Conservation (phyloP, 495 filamentous ascomycete genomes). For the Parathielavia appendiculata region DNA sequence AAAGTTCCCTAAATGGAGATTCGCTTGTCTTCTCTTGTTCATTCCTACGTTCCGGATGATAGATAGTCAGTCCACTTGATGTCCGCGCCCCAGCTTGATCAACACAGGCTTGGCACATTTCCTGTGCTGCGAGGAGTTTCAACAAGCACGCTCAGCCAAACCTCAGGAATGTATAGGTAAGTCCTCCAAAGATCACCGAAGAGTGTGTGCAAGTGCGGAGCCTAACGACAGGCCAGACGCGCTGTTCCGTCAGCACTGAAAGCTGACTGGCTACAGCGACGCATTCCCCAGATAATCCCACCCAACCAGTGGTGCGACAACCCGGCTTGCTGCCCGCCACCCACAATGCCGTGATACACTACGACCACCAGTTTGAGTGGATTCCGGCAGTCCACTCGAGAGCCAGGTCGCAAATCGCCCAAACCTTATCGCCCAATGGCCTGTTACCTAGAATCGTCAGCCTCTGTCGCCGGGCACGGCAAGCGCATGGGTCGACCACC, state of each 20-base stretch:
- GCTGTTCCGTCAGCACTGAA: neutral
- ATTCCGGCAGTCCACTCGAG: neutral
- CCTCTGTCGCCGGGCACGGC: slow-evolving; percentile 6
- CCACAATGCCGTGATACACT: slow-evolving; percentile 2
- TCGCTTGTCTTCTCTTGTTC: no score
- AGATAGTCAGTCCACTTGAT: no score
- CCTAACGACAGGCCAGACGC: slow-evolving; percentile 2
- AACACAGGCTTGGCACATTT: no score
- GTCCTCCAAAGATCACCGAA: no score
- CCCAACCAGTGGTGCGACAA: neutral
- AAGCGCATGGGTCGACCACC: neutral
- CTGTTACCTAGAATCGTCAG: neutral
- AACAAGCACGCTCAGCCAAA: no score
- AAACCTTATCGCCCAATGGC: neutral
- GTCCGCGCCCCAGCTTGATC: no score
- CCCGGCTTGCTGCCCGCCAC: neutral
- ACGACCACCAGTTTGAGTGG: neutral
- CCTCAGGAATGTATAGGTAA: no score
- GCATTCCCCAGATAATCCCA: neutral
- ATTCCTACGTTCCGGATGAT: no score
- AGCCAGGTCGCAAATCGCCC: neutral
- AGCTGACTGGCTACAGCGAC: slow-evolving; percentile 5
- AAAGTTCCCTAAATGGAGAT: no score
- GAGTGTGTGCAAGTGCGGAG: no score
- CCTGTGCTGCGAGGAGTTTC: no score